Percentiles rank a stretch among this genome's conserved stretches.
phyloP scores from a whole-genome alignment of 441 rosid genomes.

The Rhodomyrtus psidioides region DNA sequence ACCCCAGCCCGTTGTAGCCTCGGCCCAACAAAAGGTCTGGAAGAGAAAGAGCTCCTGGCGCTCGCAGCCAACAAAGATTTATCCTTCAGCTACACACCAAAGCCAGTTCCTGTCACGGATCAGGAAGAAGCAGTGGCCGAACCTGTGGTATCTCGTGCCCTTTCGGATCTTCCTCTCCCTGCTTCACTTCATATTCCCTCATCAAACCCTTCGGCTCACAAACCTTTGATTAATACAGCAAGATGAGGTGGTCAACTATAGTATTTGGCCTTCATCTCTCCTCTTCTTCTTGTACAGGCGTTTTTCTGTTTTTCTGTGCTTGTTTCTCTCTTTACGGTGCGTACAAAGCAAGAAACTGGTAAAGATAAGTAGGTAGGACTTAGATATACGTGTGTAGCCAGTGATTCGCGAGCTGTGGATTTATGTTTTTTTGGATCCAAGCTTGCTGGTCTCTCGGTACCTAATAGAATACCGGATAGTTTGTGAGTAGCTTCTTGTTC shows the following conservation, averaged over 20 bases:
- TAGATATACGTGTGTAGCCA: not conserved
- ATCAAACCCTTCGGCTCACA: conserved; percentile 6
- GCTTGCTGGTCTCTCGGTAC: not conserved
- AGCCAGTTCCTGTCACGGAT: conserved; percentile 17
- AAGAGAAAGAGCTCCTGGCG: conserved; percentile 83
- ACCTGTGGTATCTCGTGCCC: conserved; percentile 12
- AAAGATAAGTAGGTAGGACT: not conserved
- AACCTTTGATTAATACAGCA: conserved; percentile 40
- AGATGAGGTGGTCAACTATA: conserved; percentile 31
- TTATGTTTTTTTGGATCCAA: not conserved
- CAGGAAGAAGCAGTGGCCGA: conserved; percentile 12
- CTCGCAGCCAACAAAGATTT: conserved; percentile 79
- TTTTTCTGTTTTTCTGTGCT: not conserved
- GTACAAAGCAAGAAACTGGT: not conserved
- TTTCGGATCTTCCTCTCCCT: conserved; percentile 16
- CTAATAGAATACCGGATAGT: not conserved
- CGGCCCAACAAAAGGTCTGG: conserved; percentile 70
- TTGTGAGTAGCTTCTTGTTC: not conserved
- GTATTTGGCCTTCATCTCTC: not conserved
- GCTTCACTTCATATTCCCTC: not conserved
- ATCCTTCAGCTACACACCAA: conserved; percentile 57
- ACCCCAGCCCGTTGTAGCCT: conserved; percentile 71
- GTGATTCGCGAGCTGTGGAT: not conserved
- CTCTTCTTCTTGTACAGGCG: conserved; percentile 36
- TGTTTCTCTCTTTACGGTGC: not conserved